A percentile compares a stretch with the other conserved stretches of the same genome.
phyloP scores from a whole-genome alignment of 805 yeast genomes.

The Priceomyces carsonii region DNA sequence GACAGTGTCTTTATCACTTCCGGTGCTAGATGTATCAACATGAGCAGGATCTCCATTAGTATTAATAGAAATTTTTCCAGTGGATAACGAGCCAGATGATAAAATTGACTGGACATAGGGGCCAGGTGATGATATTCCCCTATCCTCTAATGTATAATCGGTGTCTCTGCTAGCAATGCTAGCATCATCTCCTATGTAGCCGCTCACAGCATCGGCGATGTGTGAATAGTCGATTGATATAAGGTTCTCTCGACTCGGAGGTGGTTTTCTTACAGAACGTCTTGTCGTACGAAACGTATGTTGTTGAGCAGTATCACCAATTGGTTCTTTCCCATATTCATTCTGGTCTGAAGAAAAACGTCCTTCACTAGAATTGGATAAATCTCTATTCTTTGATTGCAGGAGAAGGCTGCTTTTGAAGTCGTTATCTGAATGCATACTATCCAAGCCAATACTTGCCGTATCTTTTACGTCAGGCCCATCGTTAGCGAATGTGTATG shows the following conservation, averaged over 20 bases:
- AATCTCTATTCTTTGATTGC: too few species aligned
- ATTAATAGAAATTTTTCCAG: constrained; percentile 26
- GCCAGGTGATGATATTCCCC: background rate
- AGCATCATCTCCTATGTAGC: constrained; percentile 22
- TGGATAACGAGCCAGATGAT: constrained; percentile 31
- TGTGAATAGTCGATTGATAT: constrained; percentile 29
- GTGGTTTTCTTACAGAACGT: constrained; percentile 37
- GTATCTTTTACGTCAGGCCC: too few species aligned
- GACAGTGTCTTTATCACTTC: constrained; percentile 11
- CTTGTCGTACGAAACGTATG: too few species aligned
- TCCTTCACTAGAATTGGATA: too few species aligned
- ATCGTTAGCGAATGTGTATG: too few species aligned
- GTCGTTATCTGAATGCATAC: too few species aligned
- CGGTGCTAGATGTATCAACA: constrained; percentile 4
- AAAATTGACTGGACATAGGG: constrained; percentile 5
- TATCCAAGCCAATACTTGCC: too few species aligned
- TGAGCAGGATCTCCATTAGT: constrained; percentile 6
- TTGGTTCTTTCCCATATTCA: too few species aligned
- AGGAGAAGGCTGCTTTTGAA: too few species aligned
- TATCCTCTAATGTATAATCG: constrained; percentile 1
- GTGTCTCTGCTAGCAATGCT: constrained; percentile 3
- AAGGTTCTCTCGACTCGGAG: constrained; percentile 14
- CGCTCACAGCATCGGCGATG: constrained; percentile 34
- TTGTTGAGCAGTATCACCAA: too few species aligned
- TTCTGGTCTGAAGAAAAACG: too few species aligned